Evolutionary conservation across 768 basidiomycete genomes (phyloP).

Genomic region (Leccinum olivaceopallidum): DNA sequence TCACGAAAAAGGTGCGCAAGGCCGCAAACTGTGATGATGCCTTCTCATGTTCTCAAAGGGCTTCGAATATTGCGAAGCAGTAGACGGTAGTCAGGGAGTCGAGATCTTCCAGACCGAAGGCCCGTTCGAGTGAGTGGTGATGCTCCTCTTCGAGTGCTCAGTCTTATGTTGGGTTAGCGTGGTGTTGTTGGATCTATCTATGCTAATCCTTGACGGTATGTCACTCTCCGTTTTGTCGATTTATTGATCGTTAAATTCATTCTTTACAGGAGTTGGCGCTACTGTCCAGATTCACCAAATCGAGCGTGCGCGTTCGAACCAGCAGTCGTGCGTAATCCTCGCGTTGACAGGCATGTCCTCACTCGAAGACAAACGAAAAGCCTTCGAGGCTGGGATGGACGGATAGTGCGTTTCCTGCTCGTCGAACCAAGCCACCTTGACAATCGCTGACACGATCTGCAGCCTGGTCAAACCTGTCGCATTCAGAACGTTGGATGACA

Average conservation of each 20-base stretch:
- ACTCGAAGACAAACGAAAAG: conserved; percentile 85
- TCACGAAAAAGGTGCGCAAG: conserved; percentile 49
- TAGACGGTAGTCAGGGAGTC: conserved; percentile 85
- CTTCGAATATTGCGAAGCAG: conserved; percentile 75
- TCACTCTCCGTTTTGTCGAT: conserved; percentile 1
- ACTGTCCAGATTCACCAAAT: conserved; percentile 80
- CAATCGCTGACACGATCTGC: conserved; percentile 2
- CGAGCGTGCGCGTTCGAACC: conserved; percentile 46
- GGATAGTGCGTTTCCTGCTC: conserved; percentile 74
- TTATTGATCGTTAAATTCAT: not conserved
- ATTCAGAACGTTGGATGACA: conserved; percentile 88
- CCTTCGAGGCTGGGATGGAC: conserved; percentile 91
- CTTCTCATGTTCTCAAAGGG: conserved; percentile 41
- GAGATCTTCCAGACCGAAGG: conserved; percentile 68
- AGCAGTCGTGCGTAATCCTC: conserved; percentile 57
- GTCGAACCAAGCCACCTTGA: not conserved
- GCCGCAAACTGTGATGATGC: not conserved
- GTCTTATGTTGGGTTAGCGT: conserved; percentile 49
- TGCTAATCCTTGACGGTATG: conserved; percentile 90
- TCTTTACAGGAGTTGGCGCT: conserved; percentile 68
- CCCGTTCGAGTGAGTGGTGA: conserved; percentile 76
- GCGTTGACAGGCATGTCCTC: conserved; percentile 95
- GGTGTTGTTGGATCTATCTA: conserved; percentile 85
- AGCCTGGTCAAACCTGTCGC: conserved; percentile 95
- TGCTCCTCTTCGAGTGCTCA: not conserved